Evolutionary conservation across 768 basidiomycete species (phyloP).

Genomic region (Russula olivacea): DNA sequence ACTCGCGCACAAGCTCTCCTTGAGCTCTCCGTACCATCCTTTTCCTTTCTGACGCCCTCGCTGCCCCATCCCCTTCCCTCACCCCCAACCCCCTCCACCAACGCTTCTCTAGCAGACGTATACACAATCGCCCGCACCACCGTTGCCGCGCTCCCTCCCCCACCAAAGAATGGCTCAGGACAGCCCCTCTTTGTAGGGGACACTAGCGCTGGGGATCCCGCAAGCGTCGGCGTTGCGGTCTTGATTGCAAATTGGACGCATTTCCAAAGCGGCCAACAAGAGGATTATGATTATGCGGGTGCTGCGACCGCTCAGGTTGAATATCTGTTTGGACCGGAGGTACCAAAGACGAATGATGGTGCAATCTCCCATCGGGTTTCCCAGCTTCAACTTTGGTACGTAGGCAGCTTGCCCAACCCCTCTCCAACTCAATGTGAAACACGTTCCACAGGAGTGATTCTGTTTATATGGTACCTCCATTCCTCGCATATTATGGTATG

Average conservation of each 20-base stretch:
- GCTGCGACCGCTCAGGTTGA: conserved; percentile 64
- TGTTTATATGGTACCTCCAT: conserved; percentile 82
- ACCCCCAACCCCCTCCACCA: conserved; percentile 23
- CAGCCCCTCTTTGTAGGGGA: conserved; percentile 54
- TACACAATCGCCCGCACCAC: conserved; percentile 48
- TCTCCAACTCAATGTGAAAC: neutral
- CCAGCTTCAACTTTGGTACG: conserved; percentile 68
- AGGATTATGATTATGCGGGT: conserved; percentile 44
- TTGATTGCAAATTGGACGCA: conserved; percentile 55
- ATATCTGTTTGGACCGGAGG: conserved; percentile 46
- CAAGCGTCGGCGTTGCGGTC: conserved; percentile 68
- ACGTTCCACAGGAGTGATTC: conserved; percentile 57
- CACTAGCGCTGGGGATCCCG: conserved; percentile 68
- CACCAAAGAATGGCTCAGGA: conserved; percentile 40
- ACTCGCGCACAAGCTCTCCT: conserved; percentile 46
- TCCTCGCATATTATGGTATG: conserved; percentile 79
- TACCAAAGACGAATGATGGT: conserved; percentile 62
- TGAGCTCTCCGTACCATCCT: conserved; percentile 42
- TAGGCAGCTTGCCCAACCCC: neutral
- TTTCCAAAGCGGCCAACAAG: conserved; percentile 31
- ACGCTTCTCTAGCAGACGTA: conserved; percentile 44
- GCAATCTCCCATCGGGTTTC: conserved; percentile 73
- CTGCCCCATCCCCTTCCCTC: conserved; percentile 30
- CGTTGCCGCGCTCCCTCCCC: conserved; percentile 41
- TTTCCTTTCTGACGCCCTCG: conserved; percentile 40